Base-by-base conservation (phyloP, 2,329 filamentous ascomycete genomes). In the Trichoderma harzianum region DNA sequence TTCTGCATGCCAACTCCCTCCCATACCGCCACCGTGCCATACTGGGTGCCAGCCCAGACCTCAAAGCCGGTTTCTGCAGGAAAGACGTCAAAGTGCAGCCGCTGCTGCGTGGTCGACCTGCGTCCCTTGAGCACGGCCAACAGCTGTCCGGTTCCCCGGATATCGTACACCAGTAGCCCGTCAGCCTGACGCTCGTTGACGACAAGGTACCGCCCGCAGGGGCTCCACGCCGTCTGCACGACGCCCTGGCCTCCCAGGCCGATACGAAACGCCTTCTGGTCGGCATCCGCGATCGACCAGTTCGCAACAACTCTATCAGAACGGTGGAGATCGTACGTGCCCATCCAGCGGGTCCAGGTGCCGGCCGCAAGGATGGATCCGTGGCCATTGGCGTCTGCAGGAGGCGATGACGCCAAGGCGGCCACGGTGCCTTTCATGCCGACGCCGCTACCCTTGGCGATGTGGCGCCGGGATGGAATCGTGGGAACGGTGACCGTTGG, bases 341-440 rank as follows among this genome's bases (percentile, higher is more conserved):
- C 89, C 69, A 91, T 79, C 84, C 87, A 89, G 1, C 89, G 83
- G 1, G 87, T 90, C 87, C 89, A 89, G 0, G 89, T 91, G 10
- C 89, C 90, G 0, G 89, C 89, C 0, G 89, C 89, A 39, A 91
- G 74, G 32, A 91, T 78, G 34, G 79, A 78, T 7, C 76, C 74
- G 28, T 57, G 53, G 6, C 63, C 69, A 3, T 77, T 78, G 30
- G 78, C 76, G 24, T 77, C 77, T 47, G 80, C 78, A 0, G 78
- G 73, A 0, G 82, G 82, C 69, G 86, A 86, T 3, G 83, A 78
- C n/a, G 85, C 82, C 0, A 91, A 80, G 0, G 88, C 83, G 1
- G 89, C 87, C 0, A 91, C 84, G 28, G 85, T 87, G 6, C 90
- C 89, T 71, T 89, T 88, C 86, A 91, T 90, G 58, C 89, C 89